phyloP scores from a whole-genome alignment of 768 basidiomycete genomes.

The Tubosaeta brunneosetosa region DNA sequence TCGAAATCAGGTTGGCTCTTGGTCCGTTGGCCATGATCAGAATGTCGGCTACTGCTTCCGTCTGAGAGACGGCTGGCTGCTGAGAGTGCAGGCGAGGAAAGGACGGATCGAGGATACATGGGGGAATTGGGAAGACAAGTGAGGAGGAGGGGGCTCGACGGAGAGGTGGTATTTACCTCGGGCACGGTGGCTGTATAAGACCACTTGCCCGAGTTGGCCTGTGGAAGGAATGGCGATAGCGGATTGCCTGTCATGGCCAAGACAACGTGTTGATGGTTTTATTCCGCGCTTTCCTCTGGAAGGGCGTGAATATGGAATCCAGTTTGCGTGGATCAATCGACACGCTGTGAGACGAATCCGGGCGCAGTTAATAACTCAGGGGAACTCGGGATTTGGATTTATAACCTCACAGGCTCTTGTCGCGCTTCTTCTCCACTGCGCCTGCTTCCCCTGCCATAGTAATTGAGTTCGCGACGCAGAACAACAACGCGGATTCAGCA shows the following conservation, averaged over 20 bases:
- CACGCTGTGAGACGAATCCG: conserved; percentile 19
- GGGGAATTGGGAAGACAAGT: conserved; percentile 6
- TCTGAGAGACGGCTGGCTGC: conserved; percentile 39
- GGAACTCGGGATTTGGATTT: conserved; percentile 2
- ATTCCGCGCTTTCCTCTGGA: conserved; percentile 18
- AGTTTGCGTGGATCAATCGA: conserved; percentile 27
- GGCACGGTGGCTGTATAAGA: conserved; percentile 30
- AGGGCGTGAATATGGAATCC: conserved; percentile 25
- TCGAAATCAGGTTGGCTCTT: conserved; percentile 55
- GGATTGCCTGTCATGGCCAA: conserved; percentile 29
- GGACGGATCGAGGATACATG: conserved; percentile 29
- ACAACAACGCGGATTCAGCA: conserved; percentile 14
- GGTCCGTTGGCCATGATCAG: conserved; percentile 33
- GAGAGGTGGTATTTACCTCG: conserved; percentile 29
- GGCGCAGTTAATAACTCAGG: conserved; percentile 17
- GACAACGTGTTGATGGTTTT: conserved; percentile 32
- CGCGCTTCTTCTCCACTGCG: not conserved
- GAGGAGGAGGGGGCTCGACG: conserved; percentile 10
- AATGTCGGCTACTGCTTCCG: conserved; percentile 32
- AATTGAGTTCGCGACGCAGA: not conserved
- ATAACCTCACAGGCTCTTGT: not conserved
- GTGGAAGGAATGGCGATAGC: conserved; percentile 24
- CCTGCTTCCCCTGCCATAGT: not conserved
- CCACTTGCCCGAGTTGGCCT: conserved; percentile 30
- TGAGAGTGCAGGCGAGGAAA: conserved; percentile 31